phyloP scores from a whole-genome alignment of 148 eudicot genomes.

The Rhododendron griersonianum region DNA sequence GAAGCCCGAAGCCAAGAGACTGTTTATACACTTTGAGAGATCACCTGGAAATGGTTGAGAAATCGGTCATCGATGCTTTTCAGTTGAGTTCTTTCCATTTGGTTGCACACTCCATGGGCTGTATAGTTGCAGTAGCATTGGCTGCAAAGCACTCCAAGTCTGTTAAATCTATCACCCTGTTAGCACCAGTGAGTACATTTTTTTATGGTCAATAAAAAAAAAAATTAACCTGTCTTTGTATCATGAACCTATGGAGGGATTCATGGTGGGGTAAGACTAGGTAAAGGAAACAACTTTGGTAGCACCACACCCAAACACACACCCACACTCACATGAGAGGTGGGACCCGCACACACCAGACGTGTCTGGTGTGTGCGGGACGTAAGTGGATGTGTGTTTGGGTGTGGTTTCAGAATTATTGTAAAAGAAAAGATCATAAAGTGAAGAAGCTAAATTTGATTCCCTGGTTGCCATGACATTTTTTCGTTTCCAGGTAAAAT shows the following conservation, averaged over 20 bases:
- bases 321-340: too few relatives aligned
- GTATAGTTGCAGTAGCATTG: conserved; percentile 60
- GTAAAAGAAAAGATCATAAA: too few relatives aligned
- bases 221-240: too few relatives aligned
- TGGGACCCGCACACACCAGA: too few relatives aligned
- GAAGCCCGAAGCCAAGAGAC: conserved; percentile 67
- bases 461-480: background rate
- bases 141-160: conserved; percentile 54
- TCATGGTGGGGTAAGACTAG: too few relatives aligned
- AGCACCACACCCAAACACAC: too few relatives aligned
- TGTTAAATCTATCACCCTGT: conserved; percentile 54
- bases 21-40: conserved; percentile 54
- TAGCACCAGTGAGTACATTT: conserved; percentile 58
- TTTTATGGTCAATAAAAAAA: background rate
- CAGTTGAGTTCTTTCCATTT: conserved; percentile 49
- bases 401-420: too few relatives aligned
- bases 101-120: conserved; percentile 90
- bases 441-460: background rate
- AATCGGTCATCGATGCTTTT: conserved; percentile 41
- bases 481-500: background rate
- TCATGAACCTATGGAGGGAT: background rate
- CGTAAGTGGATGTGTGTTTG: too few relatives aligned
- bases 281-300: too few relatives aligned
- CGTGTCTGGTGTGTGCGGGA: too few relatives aligned
- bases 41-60: conserved; percentile 63